Percentiles rank a stretch among this genome's conserved stretches.
Evolutionary conservation across 495 filamentous ascomycete genomes (phyloP).

Genomic region (Neurospora cerealis): DNA sequence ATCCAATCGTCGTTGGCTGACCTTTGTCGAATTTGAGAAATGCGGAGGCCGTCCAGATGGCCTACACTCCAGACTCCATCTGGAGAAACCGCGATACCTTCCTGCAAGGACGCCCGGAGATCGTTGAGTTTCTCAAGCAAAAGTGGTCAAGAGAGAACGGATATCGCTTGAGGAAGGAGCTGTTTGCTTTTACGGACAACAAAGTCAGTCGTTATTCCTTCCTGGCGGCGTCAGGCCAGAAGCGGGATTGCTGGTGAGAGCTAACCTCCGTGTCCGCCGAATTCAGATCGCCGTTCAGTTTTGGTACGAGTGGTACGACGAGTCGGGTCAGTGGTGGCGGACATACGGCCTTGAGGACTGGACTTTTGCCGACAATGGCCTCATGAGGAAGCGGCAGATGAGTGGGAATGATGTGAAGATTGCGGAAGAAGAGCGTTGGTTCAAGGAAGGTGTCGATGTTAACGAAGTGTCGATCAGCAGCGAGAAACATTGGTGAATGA

Average conservation of each 20-base stretch:
- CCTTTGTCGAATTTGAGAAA: constrained; percentile 33
- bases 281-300: constrained; percentile 73
- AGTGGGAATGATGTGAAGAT: constrained; percentile 81
- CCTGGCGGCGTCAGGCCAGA: neutral
- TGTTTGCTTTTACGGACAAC: constrained; percentile 66
- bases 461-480: constrained; percentile 56
- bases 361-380: constrained; percentile 73
- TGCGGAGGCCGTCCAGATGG: constrained; percentile 52
- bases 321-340: constrained; percentile 71
- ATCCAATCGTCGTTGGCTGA: neutral
- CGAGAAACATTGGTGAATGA: constrained; percentile 62
- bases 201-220: constrained; percentile 24
- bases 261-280: neutral
- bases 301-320: constrained; percentile 83
- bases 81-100: constrained; percentile 77
- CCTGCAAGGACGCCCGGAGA: constrained; percentile 55
- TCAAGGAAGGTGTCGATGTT: constrained; percentile 62
- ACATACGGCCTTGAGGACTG: constrained; percentile 89
- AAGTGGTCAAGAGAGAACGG: constrained; percentile 71
- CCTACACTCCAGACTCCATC: constrained; percentile 68
- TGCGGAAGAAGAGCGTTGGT: constrained; percentile 53
- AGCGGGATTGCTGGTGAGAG: neutral
- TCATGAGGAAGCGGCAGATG: constrained; percentile 86
- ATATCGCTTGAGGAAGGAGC: constrained; percentile 76
- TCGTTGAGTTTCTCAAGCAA: constrained; percentile 58